Base-by-base conservation (phyloP, 2,329 filamentous ascomycete genomes). In the Fusarium oxysporum region DNA sequence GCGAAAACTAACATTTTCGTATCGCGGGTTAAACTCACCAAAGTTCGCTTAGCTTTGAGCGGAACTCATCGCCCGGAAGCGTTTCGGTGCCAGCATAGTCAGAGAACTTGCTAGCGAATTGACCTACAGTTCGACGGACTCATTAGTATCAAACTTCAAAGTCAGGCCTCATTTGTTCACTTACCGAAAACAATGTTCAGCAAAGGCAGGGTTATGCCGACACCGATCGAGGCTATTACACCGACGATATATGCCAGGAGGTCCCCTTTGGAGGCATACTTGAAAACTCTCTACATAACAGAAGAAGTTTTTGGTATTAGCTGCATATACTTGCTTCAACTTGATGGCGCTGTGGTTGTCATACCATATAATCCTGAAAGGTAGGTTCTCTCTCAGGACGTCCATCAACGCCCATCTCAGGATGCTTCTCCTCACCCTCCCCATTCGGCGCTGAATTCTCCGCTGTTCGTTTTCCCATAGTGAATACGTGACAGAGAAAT, bases 101-200 rank as follows among this genome's bases (percentile, higher is more conserved):
- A 0, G 58, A 62, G 21, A 62, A 62, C 14, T 44, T 55, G 58
- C 58, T 62, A 32, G 58, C 58, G 1, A 62, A 62, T 33, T 47
- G 50, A 2, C 56, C 56, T 59, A 14, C 2, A 21, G 13, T 40
- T 8, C 8, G 4, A 19, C 1, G 3, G 1, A 14, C 12, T 23
- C 16, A 10, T 59, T n/a, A 50, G 14, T 2, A 14, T 8, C 3
- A 12, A 30, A 8, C 5, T 1, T 19, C 2, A 2, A 11, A 17
- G 5, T 25, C 6, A 0, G 6, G 3, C 14, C 4, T 35, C 3
- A 1, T 16, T 2, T 30, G 7, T 44, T 7, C 3, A 33, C 50
- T 33, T 64, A 70, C 82, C 82, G 47, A 83, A 80, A 0, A 83
- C 76, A 2, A 83, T 72, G 45, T 80, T 80, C 45, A 82, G 77